Evolutionary conservation across 164 flowering plant genomes (phyloP).

Genomic region (Macadamia tetraphylla): DNA sequence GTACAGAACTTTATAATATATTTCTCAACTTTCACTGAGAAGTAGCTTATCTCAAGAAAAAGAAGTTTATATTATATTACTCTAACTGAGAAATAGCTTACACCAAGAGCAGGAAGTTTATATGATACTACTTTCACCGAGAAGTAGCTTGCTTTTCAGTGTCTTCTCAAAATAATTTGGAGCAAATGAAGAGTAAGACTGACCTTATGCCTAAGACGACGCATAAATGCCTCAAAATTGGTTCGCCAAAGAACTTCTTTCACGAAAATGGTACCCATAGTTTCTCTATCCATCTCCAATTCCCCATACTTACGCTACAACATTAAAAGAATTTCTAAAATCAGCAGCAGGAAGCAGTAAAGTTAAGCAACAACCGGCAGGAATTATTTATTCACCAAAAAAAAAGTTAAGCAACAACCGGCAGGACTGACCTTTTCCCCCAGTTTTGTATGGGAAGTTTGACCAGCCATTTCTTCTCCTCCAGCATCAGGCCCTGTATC

Average conservation of each 20-base stretch:
- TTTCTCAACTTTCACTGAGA: too few species aligned
- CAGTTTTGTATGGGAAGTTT: conserved; percentile 4
- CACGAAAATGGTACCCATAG: conserved; percentile 21
- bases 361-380: not conserved
- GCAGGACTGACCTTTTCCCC: conserved; percentile 64
- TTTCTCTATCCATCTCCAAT: conserved; percentile 37
- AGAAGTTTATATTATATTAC: too few species aligned
- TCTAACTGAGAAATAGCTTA: too few species aligned
- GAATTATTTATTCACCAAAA: conserved; percentile 62
- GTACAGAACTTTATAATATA: too few species aligned
- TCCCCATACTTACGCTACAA: conserved; percentile 56
- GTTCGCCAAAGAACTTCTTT: conserved; percentile 76
- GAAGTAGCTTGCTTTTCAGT: too few species aligned
- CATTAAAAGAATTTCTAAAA: conserved; percentile 2
- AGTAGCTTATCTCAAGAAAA: too few species aligned
- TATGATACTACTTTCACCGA: too few species aligned
- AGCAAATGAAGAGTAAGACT: conserved; percentile 4
- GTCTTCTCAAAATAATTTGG: not conserved
- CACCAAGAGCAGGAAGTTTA: too few species aligned
- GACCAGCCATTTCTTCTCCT: conserved; percentile 19
- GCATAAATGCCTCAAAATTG: conserved; percentile 77
- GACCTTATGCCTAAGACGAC: conserved; percentile 76
- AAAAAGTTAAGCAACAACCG: not conserved
- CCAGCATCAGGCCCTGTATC: conserved; percentile 19
- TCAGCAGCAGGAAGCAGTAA: conserved; percentile 12